Conservation (phyloP, 2,329 filamentous ascomycete genomes). For the Xylariaceae sp. region DNA sequence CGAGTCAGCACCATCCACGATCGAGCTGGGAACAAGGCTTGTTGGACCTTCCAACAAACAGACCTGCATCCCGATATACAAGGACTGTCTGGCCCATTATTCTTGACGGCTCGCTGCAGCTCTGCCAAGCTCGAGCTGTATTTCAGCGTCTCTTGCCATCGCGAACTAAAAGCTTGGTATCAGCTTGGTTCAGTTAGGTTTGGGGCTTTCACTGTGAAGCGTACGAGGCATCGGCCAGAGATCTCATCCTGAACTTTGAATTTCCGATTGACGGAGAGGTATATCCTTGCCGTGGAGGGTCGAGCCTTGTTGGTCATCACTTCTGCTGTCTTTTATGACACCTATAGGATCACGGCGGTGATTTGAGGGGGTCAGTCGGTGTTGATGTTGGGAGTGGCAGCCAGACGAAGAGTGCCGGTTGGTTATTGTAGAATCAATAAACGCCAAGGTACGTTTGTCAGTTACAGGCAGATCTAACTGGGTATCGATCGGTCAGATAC, state of each 20-base stretch:
- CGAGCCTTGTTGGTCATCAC: conserved; percentile 6
- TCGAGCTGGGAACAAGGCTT: background rate
- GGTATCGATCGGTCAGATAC: background rate
- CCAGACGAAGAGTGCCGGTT: background rate
- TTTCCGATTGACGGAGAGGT: background rate
- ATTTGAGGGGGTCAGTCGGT: background rate
- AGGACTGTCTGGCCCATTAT: conserved; percentile 53
- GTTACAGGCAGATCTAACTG: too few relatives aligned
- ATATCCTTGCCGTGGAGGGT: background rate
- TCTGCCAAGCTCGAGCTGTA: conserved; percentile 53
- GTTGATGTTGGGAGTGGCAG: conserved; percentile 1
- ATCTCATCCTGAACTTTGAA: conserved; percentile 27
- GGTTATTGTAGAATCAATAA: background rate
- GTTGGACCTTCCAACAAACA: conserved; percentile 78
- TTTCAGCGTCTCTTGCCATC: conserved; percentile 61
- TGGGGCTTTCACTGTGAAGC: conserved; percentile 7
- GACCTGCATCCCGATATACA: conserved; percentile 73
- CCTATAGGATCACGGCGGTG: background rate
- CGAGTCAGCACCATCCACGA: conserved; percentile 5
- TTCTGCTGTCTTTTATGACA: background rate
- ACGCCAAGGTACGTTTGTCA: too few relatives aligned
- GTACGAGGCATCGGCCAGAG: conserved; percentile 30
- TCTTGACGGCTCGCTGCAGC: conserved; percentile 58
- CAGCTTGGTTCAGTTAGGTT: background rate
- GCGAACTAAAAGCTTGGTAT: conserved; percentile 41